Evolutionary conservation across 306 rosid genomes (phyloP).

Genomic region (Begonia masoniana): DNA sequence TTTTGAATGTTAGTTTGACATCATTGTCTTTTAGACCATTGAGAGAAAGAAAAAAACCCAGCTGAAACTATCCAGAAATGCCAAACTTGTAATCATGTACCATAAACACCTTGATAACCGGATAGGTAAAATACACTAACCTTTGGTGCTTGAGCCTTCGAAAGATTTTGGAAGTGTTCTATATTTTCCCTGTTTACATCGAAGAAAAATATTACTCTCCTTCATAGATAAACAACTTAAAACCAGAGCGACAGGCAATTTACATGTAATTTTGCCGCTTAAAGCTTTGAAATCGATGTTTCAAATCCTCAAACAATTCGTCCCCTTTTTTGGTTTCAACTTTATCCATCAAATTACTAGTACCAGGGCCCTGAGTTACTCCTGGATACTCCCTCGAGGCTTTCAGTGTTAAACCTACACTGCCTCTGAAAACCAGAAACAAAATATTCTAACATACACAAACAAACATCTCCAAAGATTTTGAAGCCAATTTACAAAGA

Average conservation of each 20-base stretch:
- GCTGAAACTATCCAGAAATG: too few relatives aligned
- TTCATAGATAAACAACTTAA: conserved; percentile 4
- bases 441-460: too few relatives aligned
- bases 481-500: neutral
- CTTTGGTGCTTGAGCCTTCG: conserved; percentile 76
- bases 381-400: conserved; percentile 50
- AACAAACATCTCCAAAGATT: too few relatives aligned
- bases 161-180: conserved; percentile 62
- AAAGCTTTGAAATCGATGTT: conserved; percentile 62
- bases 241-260: conserved; percentile 16
- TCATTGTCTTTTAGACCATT: neutral
- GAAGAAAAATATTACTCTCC: conserved; percentile 5
- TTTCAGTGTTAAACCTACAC: conserved; percentile 33
- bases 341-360: conserved; percentile 20
- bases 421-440: conserved; percentile 30
- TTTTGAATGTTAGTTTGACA: conserved; percentile 36
- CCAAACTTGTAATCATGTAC: neutral
- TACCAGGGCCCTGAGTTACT: conserved; percentile 33
- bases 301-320: conserved; percentile 46
- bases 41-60: too few relatives aligned
- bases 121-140: conserved; percentile 20
- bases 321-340: conserved; percentile 27
- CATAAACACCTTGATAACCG: conserved; percentile 1
- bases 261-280: conserved; percentile 61
- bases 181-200: conserved; percentile 38